Base-by-base conservation (phyloP, 495 filamentous ascomycete genomes). In the Talaromyces wortmannii region DNA sequence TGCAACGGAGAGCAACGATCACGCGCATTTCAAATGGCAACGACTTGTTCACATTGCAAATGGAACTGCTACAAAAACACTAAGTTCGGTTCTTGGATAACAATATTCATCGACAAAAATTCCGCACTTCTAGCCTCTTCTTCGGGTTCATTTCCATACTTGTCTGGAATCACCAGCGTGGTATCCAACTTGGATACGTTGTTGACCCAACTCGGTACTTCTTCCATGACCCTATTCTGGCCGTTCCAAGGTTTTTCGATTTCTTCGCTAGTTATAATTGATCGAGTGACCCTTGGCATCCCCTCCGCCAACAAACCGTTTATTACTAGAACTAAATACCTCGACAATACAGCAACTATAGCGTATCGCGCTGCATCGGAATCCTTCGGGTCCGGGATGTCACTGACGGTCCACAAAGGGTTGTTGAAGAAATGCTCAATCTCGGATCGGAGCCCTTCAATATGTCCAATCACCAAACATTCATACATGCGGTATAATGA, bases 401-500 rank as follows among this genome's bases (percentile, higher is more conserved):
- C 45, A 18, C 10, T 18, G 45, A 48, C 45, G 7, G 15, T 16
- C 15, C 45, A 48, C 10, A 11, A 17, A 2, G 15, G 23, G 8
- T 48, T 11, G 45, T 48, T 48, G 23, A 48, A 48, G 23, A 48
- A 48, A 10, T 18, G 23, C 23, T 48, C 45, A 48, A 48, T 6
- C 15, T 48, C 45, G 8, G 45, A 48, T 17, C 23, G 23, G 15
- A 48, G 45, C 10, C 45, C 15, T 18, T 8, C 15, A 16, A 16
- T 11, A 48, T 48, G 6, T 10, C 36, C 36, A 13, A 40, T 40
- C 8, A 40, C 36, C 13, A 40, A 40, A 40, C 8, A 40, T 30
- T 48, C 45, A 48, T 48, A 48, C 45, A 48, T 48, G 8, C 45
- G 45, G 15, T 48, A 48, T 15, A 48, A 48, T 8, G 45, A 48